These are phyloP conservation scores for Colletotrichum camelliae DNA, from an alignment of 2,329 filamentous ascomycete species.

Conservation along the genomic window DNA sequence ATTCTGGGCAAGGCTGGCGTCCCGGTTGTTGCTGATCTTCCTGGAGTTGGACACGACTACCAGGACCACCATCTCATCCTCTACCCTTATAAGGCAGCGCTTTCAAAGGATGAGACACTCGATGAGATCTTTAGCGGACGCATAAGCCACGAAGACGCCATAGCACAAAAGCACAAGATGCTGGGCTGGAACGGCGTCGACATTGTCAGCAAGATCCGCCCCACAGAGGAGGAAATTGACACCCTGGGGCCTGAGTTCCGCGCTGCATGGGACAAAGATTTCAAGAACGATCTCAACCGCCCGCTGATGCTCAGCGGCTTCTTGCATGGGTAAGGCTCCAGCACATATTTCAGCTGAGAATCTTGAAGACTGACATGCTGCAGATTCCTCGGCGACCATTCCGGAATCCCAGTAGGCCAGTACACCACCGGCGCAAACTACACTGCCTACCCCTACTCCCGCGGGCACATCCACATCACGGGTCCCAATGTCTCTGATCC, in stretches of 20 bases:
- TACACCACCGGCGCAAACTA: constrained; percentile 58
- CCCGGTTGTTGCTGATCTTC: constrained; percentile 23
- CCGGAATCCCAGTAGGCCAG: constrained; percentile 42
- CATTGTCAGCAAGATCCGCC: constrained; percentile 57
- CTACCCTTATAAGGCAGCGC: constrained; percentile 53
- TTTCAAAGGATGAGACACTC: constrained; percentile 49
- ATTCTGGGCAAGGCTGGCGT: constrained; percentile 25
- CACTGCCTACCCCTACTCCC: constrained; percentile 64
- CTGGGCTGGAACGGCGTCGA: constrained; percentile 63
- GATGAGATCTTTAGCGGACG: constrained; percentile 31
- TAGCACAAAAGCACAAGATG: constrained; percentile 32
- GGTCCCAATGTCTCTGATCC: constrained; percentile 37
- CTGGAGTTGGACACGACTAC: constrained; percentile 32
- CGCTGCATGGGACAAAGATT: constrained; percentile 56
- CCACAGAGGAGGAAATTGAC: constrained; percentile 54
- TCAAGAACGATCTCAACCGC: constrained; percentile 32
- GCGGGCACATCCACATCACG: constrained; percentile 62
- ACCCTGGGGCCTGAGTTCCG: constrained; percentile 56
- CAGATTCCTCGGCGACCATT: constrained; percentile 36
- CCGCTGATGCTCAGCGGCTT: constrained; percentile 28
- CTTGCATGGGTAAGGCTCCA: constrained; percentile 23
- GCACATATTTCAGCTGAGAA: too few species aligned
- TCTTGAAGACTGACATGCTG: background rate
- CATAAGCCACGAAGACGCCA: constrained; percentile 22
- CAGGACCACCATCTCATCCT: constrained; percentile 60